Percentiles rank a stretch among this genome's conserved stretches.
phyloP scores from a whole-genome alignment of 2,329 filamentous ascomycete species.

The Aspergillus sp. region DNA sequence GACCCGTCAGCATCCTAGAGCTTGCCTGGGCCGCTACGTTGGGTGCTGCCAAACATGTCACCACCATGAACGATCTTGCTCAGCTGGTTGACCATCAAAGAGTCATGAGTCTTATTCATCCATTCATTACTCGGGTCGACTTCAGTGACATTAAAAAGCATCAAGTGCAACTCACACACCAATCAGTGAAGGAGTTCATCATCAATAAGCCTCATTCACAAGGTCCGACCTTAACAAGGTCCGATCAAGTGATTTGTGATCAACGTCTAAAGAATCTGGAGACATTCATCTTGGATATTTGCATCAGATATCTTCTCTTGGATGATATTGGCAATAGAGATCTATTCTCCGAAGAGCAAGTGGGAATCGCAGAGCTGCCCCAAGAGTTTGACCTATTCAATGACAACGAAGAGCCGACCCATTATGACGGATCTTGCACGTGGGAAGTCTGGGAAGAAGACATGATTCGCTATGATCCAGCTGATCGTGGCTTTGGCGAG shows the following conservation, averaged over 20 bases:
- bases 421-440: constrained; percentile 15
- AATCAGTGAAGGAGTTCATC: constrained; percentile 16
- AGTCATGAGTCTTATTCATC: constrained; percentile 14
- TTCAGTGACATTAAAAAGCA: constrained; percentile 8
- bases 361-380: constrained; percentile 18
- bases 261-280: constrained; percentile 11
- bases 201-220: constrained; percentile 1
- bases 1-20: constrained; percentile 25
- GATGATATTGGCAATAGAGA: constrained; percentile 20
- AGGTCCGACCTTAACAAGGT: neutral
- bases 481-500: constrained; percentile 19
- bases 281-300: constrained; percentile 18
- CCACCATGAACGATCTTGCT: constrained; percentile 14
- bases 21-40: constrained; percentile 23
- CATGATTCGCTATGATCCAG: constrained; percentile 21
- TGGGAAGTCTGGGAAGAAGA: constrained; percentile 27
- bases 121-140: constrained; percentile 12
- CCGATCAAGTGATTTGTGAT: constrained; percentile 2
- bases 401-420: constrained; percentile 10
- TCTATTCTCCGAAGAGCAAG: constrained; percentile 24
- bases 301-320: constrained; percentile 15
- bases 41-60: constrained; percentile 10
- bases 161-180: constrained; percentile 15
- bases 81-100: constrained; percentile 20
- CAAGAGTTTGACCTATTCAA: constrained; percentile 18